Conservation (phyloP, 352 stramenopile genomes). For the Phytophthora chlamydospora region DNA sequence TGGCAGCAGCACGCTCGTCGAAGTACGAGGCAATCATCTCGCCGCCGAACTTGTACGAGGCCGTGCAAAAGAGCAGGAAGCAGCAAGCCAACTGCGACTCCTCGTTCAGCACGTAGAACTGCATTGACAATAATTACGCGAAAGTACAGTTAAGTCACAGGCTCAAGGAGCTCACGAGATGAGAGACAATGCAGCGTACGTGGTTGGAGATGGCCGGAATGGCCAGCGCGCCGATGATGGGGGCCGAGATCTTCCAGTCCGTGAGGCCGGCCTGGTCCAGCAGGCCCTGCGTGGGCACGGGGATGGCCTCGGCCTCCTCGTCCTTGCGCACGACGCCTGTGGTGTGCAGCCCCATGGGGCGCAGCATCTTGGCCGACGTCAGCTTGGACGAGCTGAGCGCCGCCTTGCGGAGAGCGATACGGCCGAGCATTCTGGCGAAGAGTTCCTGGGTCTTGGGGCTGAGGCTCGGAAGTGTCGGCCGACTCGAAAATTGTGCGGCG, state of each 20-base stretch:
- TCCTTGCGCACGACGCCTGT: slow-evolving; percentile 60
- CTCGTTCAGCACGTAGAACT: slow-evolving; percentile 89
- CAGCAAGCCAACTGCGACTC: slow-evolving; percentile 85
- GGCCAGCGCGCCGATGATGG: slow-evolving; percentile 70
- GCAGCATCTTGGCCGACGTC: slow-evolving; percentile 44
- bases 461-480: slow-evolving; percentile 17
- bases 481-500: slow-evolving; percentile 16
- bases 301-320: slow-evolving; percentile 55
- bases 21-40: slow-evolving; percentile 88
- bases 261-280: slow-evolving; percentile 73
- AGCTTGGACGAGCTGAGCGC: slow-evolving; percentile 58
- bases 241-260: slow-evolving; percentile 87
- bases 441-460: slow-evolving; percentile 9
- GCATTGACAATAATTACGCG: slow-evolving; percentile 1
- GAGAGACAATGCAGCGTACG: slow-evolving; percentile 37
- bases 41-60: slow-evolving; percentile 87
- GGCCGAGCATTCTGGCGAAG: slow-evolving; percentile 67
- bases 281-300: slow-evolving; percentile 55
- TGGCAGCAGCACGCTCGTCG: slow-evolving; percentile 73
- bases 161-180: too few relatives aligned
- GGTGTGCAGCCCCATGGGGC: slow-evolving; percentile 62
- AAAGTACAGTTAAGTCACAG: too few relatives aligned
- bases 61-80: slow-evolving; percentile 88
- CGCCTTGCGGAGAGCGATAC: slow-evolving; percentile 73
- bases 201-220: slow-evolving; percentile 84